Evolutionary conservation across 73 alveolate species (phyloP).

Genomic region (Breviolum minutum): DNA sequence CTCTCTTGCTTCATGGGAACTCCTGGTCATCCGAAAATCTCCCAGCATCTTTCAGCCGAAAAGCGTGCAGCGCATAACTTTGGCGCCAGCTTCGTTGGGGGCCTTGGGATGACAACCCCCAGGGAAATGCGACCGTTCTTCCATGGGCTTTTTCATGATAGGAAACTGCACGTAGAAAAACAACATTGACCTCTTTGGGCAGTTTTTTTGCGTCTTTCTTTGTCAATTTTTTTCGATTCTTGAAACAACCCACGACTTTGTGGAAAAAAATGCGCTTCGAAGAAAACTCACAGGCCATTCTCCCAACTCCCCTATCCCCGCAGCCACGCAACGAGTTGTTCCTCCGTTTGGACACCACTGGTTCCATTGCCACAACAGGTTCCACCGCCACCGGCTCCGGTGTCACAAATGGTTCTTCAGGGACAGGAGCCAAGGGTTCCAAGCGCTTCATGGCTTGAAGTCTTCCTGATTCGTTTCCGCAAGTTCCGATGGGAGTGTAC

Average conservation of each 20-base stretch:
- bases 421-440: not conserved
- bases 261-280: too few relatives aligned
- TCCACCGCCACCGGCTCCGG: not conserved
- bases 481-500: too few relatives aligned
- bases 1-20: too few relatives aligned
- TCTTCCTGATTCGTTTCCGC: not conserved
- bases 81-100: not conserved
- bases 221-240: too few relatives aligned
- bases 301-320: too few relatives aligned
- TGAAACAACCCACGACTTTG: too few relatives aligned
- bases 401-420: not conserved
- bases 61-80: not conserved
- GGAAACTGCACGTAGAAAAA: too few relatives aligned
- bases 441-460: not conserved
- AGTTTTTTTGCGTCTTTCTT: not conserved
- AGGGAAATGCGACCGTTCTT: too few relatives aligned
- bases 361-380: not conserved
- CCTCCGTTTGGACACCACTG: not conserved
- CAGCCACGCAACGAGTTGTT: not conserved
- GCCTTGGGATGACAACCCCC: not conserved
- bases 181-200: too few relatives aligned
- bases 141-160: too few relatives aligned
- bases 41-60: not conserved
- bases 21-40: not conserved
- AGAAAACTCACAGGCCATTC: too few relatives aligned